Conservation (phyloP, 148 eudicot genomes). For the Euryodendron excelsum region DNA sequence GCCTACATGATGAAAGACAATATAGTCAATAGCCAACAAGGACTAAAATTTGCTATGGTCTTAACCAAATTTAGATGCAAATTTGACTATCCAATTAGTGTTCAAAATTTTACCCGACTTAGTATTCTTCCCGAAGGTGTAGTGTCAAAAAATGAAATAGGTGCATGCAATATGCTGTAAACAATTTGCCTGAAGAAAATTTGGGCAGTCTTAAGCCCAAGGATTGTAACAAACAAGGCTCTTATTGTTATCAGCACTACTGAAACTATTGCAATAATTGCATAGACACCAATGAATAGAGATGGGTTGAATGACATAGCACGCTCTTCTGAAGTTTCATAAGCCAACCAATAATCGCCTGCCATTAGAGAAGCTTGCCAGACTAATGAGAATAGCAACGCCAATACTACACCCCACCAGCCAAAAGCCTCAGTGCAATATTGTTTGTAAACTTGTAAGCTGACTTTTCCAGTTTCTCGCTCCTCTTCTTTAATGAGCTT, state of each 20-base stretch:
- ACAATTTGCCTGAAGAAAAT: slow-evolving; percentile 65
- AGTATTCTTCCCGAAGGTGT: slow-evolving; percentile 97
- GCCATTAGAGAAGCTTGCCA: slow-evolving; percentile 82
- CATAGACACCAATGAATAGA: slow-evolving; percentile 63
- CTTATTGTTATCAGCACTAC: slow-evolving; percentile 45
- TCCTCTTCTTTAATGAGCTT: slow-evolving; percentile 91
- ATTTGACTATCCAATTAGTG: neutral
- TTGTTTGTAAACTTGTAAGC: slow-evolving; percentile 60
- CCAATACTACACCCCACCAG: slow-evolving; percentile 71
- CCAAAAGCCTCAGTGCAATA: slow-evolving; percentile 91
- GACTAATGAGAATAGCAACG: slow-evolving; percentile 39
- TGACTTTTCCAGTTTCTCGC: slow-evolving; percentile 75
- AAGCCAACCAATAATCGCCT: slow-evolving; percentile 91
- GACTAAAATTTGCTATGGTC: neutral
- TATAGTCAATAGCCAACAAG: neutral
- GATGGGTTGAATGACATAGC: slow-evolving; percentile 58
- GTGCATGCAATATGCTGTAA: slow-evolving; percentile 76
- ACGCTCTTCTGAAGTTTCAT: slow-evolving; percentile 63
- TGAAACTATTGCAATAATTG: slow-evolving; percentile 52
- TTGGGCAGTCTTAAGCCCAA: slow-evolving; percentile 82
- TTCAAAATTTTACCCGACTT: slow-evolving; percentile 64
- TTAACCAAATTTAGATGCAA: neutral
- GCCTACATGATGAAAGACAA: slow-evolving; percentile 48
- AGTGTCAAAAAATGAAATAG: slow-evolving; percentile 96
- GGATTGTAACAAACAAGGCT: slow-evolving; percentile 36